Conservation (phyloP, 805 yeast species). For the Lipomyces mesembrius region DNA sequence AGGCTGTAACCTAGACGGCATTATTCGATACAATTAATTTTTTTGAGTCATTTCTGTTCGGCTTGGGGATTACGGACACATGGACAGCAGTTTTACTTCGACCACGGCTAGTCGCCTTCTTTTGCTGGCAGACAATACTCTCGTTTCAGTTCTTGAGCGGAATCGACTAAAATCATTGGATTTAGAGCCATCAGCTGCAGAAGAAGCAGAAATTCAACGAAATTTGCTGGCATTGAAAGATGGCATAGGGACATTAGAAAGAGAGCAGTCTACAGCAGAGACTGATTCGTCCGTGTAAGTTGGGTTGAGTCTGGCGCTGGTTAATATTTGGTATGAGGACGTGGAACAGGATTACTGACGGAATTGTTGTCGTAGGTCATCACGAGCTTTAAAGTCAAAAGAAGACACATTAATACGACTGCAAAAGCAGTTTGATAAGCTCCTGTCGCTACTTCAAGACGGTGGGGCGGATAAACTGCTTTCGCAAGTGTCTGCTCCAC, state of each 20-base stretch:
- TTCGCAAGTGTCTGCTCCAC: constrained; percentile 12
- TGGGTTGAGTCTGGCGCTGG: not conserved
- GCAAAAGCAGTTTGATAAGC: constrained; percentile 36
- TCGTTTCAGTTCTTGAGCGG: constrained; percentile 44
- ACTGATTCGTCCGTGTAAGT: constrained; percentile 25
- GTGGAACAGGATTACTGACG: not conserved
- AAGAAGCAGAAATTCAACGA: constrained; percentile 42
- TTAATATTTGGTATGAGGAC: not conserved
- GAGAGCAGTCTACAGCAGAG: constrained; percentile 35
- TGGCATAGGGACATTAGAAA: constrained; percentile 40
- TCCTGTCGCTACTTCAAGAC: constrained; percentile 28
- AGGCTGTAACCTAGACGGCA: not conserved
- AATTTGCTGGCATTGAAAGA: constrained; percentile 38
- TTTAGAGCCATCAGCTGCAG: constrained; percentile 41
- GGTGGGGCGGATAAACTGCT: constrained; percentile 32
- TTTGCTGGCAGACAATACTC: constrained; percentile 43
- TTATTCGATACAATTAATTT: not conserved
- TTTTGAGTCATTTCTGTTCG: not conserved
- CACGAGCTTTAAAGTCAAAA: constrained; percentile 19
- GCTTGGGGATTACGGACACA: not conserved
- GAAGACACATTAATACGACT: constrained; percentile 34
- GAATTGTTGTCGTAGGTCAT: constrained; percentile 14
- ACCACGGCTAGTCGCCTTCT: constrained; percentile 28
- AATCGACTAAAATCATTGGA: constrained; percentile 42
- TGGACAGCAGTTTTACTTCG: constrained; percentile 6